Evolutionary conservation across 495 filamentous ascomycete species (phyloP), one percentile per base, ranked within the genome.

Genomic region (Podospora sp.): DNA sequence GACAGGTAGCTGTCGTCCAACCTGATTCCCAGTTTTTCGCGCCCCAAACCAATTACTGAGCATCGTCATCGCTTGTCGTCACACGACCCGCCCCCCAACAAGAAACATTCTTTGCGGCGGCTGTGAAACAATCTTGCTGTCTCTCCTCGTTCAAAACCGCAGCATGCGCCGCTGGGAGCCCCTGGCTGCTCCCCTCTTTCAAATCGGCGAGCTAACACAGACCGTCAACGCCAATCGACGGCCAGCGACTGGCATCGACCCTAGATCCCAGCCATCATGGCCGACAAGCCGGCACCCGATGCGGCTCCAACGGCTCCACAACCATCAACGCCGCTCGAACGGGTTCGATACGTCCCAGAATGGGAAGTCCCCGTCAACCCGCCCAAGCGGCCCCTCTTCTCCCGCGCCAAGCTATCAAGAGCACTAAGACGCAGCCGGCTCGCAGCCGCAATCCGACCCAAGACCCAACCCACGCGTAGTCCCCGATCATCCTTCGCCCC

Each of bases 351-450:
- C 65, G 68, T 77, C 35, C 77, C 76, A 21, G 77, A 76, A 1
- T 81, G 78, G 79, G 78, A 81, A 62, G 76, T 72, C 2, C 75
- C 77, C 21, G 70, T 72, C 24, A 65, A 74, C 21, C 73, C 77
- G 3, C 77, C 79, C 7, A 80, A 78, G 65, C 75, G 74, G 55
- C 40, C 57, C 25, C 60, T 29, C 22, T 66, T 55, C 33, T 62
- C 50, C 29, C 64, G 57, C 64, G 8, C 14, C 63, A 59, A 40
- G 46, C 29, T 50, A 7, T 46, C 29, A 11, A 20, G 53, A 11
- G 29, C 21, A 20, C 22, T 62, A 26, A n/a, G 50, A 21, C 49
- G 61, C 3, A 65, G 35, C 20, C 66, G 62, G 8, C n/a, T 64
- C 50, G 62, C 62, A 51, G 20, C 65, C 60, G 14, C 49, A 21